Conservation (phyloP, 2,329 filamentous ascomycete genomes). For the Penicillium sp. region DNA sequence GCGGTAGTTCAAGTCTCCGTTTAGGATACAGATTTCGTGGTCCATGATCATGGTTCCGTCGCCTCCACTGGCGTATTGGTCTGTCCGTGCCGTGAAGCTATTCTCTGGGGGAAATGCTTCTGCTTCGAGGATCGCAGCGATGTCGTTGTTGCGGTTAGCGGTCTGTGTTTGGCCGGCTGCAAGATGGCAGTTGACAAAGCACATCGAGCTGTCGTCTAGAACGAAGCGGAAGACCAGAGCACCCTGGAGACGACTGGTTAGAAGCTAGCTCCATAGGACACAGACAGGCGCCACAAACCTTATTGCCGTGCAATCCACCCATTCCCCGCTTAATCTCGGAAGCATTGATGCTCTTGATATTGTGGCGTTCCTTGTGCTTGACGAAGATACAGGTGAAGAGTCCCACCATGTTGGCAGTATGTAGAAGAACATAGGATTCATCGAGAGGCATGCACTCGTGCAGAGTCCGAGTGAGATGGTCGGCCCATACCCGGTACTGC, state of each 20-base stretch:
- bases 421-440: slow-evolving; percentile 78
- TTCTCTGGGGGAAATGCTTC: slow-evolving; percentile 69
- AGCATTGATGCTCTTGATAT: slow-evolving; percentile 73
- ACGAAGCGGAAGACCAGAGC: slow-evolving; percentile 89
- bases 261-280: background rate
- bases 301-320: slow-evolving; percentile 93
- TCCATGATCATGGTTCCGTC: slow-evolving; percentile 94
- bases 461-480: slow-evolving; percentile 77
- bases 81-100: slow-evolving; percentile 65
- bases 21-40: slow-evolving; percentile 94
- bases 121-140: slow-evolving; percentile 83
- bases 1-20: slow-evolving; percentile 95
- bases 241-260: slow-evolving; percentile 50
- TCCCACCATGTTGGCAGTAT: slow-evolving; percentile 86
- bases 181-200: slow-evolving; percentile 96
- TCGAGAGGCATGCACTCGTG: slow-evolving; percentile 78
- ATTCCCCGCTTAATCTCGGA: slow-evolving; percentile 93
- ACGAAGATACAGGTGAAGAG: slow-evolving; percentile 96
- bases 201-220: slow-evolving; percentile 88
- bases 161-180: slow-evolving; percentile 91
- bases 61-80: slow-evolving; percentile 85
- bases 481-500: slow-evolving; percentile 94
- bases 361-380: slow-evolving; percentile 71
- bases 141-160: slow-evolving; percentile 85
- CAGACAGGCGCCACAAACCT: slow-evolving; percentile 47